Conservation (phyloP, 73 alveolate species). For the Blepharisma stoltei region DNA sequence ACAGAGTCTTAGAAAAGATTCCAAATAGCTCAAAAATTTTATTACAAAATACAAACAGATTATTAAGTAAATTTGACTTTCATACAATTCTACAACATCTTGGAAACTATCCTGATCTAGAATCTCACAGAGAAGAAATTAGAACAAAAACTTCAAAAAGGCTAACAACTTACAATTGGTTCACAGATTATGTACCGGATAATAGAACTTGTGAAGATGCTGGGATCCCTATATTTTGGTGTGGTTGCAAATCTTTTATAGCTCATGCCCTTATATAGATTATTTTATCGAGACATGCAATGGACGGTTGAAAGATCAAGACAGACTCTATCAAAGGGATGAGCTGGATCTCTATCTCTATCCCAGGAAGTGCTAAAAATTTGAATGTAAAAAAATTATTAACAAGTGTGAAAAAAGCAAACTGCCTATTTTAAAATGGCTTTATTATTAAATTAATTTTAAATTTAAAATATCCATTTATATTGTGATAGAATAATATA, state of each 20-base stretch:
- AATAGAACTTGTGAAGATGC: slow-evolving; percentile 7
- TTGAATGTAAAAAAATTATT: too few relatives aligned
- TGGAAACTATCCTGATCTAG: not conserved
- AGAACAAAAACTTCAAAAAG: not conserved
- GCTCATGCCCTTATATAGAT: too few relatives aligned
- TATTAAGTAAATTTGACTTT: slow-evolving; percentile 17
- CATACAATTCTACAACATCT: not conserved
- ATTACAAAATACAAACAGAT: not conserved
- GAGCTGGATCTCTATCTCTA: too few relatives aligned
- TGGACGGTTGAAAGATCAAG: too few relatives aligned
- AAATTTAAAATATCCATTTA: too few relatives aligned
- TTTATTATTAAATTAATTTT: too few relatives aligned
- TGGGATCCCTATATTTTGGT: slow-evolving; percentile 20
- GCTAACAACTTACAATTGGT: not conserved
- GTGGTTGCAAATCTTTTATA: slow-evolving; percentile 15
- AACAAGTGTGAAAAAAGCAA: too few relatives aligned
- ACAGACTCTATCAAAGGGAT: too few relatives aligned
- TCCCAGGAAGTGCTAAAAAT: too few relatives aligned
- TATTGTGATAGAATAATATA: too few relatives aligned
- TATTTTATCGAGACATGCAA: too few relatives aligned
- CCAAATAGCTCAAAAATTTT: not conserved
- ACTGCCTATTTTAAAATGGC: too few relatives aligned
- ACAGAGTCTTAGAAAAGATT: not conserved
- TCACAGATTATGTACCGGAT: slow-evolving; percentile 6
- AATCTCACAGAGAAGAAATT: not conserved